Percentiles rank a stretch among this genome's conserved stretches.
Conservation (phyloP, 2,329 filamentous ascomycete species). For the Myriosclerotinia curreyana region DNA sequence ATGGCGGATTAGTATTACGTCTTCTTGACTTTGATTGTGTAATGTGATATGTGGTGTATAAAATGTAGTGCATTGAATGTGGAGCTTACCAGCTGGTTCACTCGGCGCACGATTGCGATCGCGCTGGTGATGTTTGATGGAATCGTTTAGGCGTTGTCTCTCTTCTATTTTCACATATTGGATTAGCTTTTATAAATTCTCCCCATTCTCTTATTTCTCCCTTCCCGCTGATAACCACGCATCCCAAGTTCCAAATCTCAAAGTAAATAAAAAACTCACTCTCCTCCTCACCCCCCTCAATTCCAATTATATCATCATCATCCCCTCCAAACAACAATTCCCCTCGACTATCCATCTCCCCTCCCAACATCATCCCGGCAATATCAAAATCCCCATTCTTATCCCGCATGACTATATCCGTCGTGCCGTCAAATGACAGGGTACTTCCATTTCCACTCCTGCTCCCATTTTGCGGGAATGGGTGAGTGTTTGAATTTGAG, state of each 20-base stretch:
- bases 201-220: neutral
- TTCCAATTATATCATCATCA: conserved; percentile 47
- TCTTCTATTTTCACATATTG: conserved; percentile 47
- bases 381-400: conserved; percentile 61
- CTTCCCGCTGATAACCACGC: neutral
- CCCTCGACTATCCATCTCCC: neutral
- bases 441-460: neutral
- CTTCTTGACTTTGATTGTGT: no score
- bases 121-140: conserved; percentile 59
- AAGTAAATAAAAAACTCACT: conserved; percentile 39
- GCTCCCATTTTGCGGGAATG: neutral
- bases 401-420: conserved; percentile 61
- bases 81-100: conserved; percentile 60
- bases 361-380: conserved; percentile 36
- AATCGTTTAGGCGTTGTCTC: conserved; percentile 57
- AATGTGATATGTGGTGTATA: no score
- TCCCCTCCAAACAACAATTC: conserved; percentile 41
- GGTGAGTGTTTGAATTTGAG: no score
- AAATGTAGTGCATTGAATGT: no score
- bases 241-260: neutral
- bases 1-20: no score
- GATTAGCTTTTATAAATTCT: conserved; percentile 25
- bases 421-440: conserved; percentile 21
- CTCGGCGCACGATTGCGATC: conserved; percentile 54
- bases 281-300: conserved; percentile 47